phyloP scores from a whole-genome alignment of 441 rosid genomes.

The California macrophylla region DNA sequence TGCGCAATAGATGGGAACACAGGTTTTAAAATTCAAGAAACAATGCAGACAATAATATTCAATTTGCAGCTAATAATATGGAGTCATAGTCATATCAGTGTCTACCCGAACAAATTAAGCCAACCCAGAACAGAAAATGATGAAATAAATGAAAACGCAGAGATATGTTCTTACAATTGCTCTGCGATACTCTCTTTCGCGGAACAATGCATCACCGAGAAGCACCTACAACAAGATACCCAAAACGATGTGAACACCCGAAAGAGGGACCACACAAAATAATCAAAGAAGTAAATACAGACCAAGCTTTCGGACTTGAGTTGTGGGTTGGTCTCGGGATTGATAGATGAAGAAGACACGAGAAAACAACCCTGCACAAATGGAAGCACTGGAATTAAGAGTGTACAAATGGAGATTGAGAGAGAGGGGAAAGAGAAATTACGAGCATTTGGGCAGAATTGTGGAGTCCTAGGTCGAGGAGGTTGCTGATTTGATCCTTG shows the following conservation, averaged over 20 bases:
- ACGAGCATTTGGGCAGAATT: conserved; percentile 84
- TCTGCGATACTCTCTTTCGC: conserved; percentile 67
- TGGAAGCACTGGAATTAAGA: conserved; percentile 4
- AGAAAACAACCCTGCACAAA: conserved; percentile 64
- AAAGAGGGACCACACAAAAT: background rate
- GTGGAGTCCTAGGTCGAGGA: conserved; percentile 65
- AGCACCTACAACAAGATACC: conserved; percentile 43
- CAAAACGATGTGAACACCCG: background rate
- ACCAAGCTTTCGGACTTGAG: conserved; percentile 90
- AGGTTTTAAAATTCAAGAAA: too few species aligned
- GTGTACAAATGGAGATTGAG: background rate
- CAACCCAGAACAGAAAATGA: background rate
- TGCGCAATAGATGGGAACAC: background rate
- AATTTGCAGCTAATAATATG: background rate
- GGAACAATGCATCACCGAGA: conserved; percentile 75
- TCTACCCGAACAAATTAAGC: background rate
- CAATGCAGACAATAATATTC: background rate
- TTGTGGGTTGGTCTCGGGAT: conserved; percentile 63
- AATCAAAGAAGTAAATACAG: background rate
- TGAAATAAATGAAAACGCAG: background rate
- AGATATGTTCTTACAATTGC: conserved; percentile 54
- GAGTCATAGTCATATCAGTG: background rate
- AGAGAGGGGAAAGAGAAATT: conserved; percentile 10
- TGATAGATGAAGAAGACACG: conserved; percentile 64
- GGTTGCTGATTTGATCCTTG: conserved; percentile 62